Percentiles rank a stretch among this genome's conserved stretches.
Evolutionary conservation across 352 stramenopile species (phyloP).

Genomic region (Pythium folliculosum): DNA sequence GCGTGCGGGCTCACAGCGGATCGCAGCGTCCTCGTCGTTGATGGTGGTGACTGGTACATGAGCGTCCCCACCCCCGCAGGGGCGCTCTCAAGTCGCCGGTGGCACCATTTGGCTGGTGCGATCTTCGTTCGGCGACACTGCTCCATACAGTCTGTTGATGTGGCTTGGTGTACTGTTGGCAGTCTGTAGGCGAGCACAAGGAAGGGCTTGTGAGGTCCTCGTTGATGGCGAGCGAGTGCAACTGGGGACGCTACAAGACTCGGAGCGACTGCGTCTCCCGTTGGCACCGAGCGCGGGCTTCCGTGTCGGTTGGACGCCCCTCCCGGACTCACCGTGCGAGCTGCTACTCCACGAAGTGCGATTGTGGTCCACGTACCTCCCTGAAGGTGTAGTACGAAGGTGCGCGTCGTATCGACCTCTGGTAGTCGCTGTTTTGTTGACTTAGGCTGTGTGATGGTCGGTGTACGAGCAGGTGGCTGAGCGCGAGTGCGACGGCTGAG

Average conservation of each 20-base stretch:
- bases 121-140: background rate
- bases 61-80: background rate
- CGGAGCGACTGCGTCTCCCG: background rate
- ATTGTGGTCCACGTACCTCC: conserved; percentile 5
- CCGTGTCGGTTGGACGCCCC: conserved; percentile 25
- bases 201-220: background rate
- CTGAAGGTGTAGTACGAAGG: background rate
- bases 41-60: conserved; percentile 10
- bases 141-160: background rate
- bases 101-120: conserved; percentile 29
- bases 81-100: conserved; percentile 9
- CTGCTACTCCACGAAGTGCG: conserved; percentile 31
- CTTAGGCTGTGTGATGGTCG: background rate
- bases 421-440: background rate
- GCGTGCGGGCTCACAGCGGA: conserved; percentile 27
- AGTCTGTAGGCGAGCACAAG: background rate
- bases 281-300: conserved; percentile 9
- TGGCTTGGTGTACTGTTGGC: background rate
- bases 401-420: background rate
- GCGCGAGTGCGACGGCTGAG: background rate
- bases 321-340: background rate
- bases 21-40: conserved; percentile 12
- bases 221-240: conserved; percentile 19
- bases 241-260: background rate
- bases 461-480: conserved; percentile 21